Evolutionary conservation across 2,329 filamentous ascomycete genomes (phyloP).

Genomic region (Diaporthe ampelina): DNA sequence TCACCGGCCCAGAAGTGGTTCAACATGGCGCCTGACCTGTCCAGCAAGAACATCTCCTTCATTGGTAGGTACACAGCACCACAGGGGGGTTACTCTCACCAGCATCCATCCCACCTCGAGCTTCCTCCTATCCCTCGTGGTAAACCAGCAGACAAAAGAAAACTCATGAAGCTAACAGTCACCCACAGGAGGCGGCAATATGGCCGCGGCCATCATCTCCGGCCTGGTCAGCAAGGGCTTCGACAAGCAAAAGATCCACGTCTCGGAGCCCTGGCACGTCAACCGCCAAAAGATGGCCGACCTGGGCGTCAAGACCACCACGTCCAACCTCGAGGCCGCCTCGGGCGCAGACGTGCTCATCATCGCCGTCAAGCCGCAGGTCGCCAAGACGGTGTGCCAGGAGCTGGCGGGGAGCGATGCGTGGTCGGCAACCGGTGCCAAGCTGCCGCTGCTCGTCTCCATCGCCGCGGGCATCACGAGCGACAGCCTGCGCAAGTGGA

Average conservation of each 20-base stretch:
- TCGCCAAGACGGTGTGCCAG: slow-evolving; percentile 60
- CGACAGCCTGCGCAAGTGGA: slow-evolving; percentile 58
- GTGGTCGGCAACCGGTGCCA: slow-evolving; percentile 46
- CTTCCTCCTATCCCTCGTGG: slow-evolving; percentile 7
- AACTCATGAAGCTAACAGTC: not conserved
- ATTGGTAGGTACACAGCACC: slow-evolving; percentile 34
- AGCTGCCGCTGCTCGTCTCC: slow-evolving; percentile 61
- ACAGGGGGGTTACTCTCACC: not conserved
- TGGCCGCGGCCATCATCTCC: slow-evolving; percentile 66
- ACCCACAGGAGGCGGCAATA: slow-evolving; percentile 62
- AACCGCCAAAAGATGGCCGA: slow-evolving; percentile 64
- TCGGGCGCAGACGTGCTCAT: slow-evolving; percentile 61
- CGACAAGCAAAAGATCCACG: slow-evolving; percentile 56
- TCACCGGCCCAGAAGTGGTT: slow-evolving; percentile 5
- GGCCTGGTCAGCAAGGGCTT: slow-evolving; percentile 61
- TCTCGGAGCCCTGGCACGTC: slow-evolving; percentile 66
- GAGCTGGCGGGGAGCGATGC: slow-evolving; percentile 56
- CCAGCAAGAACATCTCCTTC: slow-evolving; percentile 41
- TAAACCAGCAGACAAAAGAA: not conserved
- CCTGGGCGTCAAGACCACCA: slow-evolving; percentile 61
- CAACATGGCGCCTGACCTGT: slow-evolving; percentile 39
- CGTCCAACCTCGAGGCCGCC: slow-evolving; percentile 61
- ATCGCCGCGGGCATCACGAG: slow-evolving; percentile 65
- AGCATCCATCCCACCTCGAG: not conserved
- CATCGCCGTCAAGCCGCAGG: slow-evolving; percentile 66